phyloP scores from a whole-genome alignment of 176 grass and related monocot species.

The Oropetium thomaeum region DNA sequence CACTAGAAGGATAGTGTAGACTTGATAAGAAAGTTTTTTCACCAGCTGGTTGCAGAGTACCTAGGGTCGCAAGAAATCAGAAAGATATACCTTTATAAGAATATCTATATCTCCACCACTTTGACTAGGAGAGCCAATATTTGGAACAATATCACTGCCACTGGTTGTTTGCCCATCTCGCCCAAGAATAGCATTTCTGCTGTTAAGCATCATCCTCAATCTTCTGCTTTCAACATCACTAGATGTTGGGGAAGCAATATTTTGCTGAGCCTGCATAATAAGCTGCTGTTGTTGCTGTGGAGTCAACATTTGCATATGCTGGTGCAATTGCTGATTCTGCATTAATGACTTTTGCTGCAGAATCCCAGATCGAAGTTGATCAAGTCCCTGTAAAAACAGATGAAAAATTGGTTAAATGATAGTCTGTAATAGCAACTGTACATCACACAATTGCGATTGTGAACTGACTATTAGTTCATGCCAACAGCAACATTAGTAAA shows the following conservation, averaged over 20 bases:
- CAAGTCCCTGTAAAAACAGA: conserved; percentile 53
- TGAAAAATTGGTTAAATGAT: not conserved
- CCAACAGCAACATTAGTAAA: not conserved
- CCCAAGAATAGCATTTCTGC: conserved; percentile 59
- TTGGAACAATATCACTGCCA: conserved; percentile 61
- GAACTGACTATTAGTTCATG: conserved; percentile 12
- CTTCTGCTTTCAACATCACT: conserved; percentile 78
- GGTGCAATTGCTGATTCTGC: conserved; percentile 70
- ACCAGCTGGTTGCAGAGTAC: conserved; percentile 13
- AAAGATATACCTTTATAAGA: conserved; percentile 61
- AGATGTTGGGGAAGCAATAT: conserved; percentile 65
- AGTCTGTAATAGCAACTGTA: not conserved
- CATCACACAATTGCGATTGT: conserved; percentile 2
- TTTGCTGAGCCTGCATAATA: conserved; percentile 72
- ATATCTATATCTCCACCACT: conserved; percentile 69
- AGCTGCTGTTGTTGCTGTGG: conserved; percentile 75
- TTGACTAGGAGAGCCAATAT: conserved; percentile 74
- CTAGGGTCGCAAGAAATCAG: conserved; percentile 3
- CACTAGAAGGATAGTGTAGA: not conserved
- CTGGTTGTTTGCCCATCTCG: conserved; percentile 70
- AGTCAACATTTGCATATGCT: conserved; percentile 69
- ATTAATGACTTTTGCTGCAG: conserved; percentile 65
- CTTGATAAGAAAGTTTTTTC: not conserved
- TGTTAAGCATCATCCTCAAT: conserved; percentile 76
- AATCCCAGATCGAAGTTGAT: conserved; percentile 70